Percentiles rank a stretch among this genome's conserved stretches.
Evolutionary conservation across 192 early-diverging fungal species (phyloP).

Genomic region (Allomyces javanicus): DNA sequence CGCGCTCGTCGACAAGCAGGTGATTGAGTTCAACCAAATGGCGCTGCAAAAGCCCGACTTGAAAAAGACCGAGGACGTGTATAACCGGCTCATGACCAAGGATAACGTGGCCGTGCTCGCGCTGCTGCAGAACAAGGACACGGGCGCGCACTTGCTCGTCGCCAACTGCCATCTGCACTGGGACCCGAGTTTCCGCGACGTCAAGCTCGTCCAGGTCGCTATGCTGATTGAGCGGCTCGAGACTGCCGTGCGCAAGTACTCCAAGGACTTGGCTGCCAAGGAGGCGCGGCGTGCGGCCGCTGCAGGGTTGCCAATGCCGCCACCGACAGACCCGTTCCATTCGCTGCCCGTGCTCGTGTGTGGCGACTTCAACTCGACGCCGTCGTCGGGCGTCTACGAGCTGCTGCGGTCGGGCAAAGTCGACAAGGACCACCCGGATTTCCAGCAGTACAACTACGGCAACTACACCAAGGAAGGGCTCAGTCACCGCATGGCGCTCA

Average conservation of each 20-base stretch:
- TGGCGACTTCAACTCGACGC: slow-evolving; percentile 87
- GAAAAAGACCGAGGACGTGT: slow-evolving; percentile 76
- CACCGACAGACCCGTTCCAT: slow-evolving; percentile 3
- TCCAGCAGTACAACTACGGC: slow-evolving; percentile 60
- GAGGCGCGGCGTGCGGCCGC: slow-evolving; percentile 2
- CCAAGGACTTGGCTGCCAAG: slow-evolving; percentile 3
- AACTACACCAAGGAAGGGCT: slow-evolving; percentile 67
- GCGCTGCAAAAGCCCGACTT: slow-evolving; percentile 73
- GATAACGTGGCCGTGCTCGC: slow-evolving; percentile 81
- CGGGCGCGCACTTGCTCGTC: slow-evolving; percentile 45
- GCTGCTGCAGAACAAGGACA: slow-evolving; percentile 66
- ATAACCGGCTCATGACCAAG: slow-evolving; percentile 93
- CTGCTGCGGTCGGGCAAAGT: slow-evolving; percentile 60
- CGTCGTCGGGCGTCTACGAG: slow-evolving; percentile 78
- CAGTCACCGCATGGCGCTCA: slow-evolving; percentile 60
- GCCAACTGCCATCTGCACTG: slow-evolving; percentile 86
- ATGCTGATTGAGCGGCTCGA: slow-evolving; percentile 85
- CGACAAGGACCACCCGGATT: slow-evolving; percentile 65
- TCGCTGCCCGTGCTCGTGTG: slow-evolving; percentile 42
- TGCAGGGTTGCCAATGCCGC: slow-evolving; percentile 1
- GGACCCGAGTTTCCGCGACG: slow-evolving; percentile 77
- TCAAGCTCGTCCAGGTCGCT: slow-evolving; percentile 86
- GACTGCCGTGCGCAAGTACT: slow-evolving; percentile 29
- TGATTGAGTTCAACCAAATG: slow-evolving; percentile 87
- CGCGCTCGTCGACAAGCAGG: slow-evolving; percentile 53